phyloP scores from a whole-genome alignment of 805 yeast genomes.

The Pichia kluyveri region DNA sequence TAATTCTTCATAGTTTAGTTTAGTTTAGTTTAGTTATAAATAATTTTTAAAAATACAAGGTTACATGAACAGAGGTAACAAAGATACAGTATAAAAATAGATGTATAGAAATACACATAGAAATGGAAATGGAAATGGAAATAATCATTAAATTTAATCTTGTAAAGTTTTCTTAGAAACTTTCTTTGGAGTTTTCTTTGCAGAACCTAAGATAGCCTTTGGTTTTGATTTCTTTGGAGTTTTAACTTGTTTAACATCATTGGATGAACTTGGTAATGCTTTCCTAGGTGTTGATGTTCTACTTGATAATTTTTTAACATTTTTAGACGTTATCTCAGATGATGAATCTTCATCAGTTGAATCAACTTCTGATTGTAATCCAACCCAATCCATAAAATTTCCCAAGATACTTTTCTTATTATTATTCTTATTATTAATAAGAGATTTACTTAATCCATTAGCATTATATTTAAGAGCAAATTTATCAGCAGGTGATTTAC shows the following conservation, averaged over 20 bases:
- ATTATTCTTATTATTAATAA: conserved; percentile 7
- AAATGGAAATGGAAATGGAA: too few relatives aligned
- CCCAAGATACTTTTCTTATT: conserved; percentile 23
- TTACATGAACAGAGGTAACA: too few relatives aligned
- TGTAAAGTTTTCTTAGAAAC: not conserved
- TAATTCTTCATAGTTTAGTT: too few relatives aligned
- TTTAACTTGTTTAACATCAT: not conserved
- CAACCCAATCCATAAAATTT: conserved; percentile 30
- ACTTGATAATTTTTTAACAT: not conserved
- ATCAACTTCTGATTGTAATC: conserved; percentile 20
- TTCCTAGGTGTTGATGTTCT: not conserved
- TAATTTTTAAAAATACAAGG: too few relatives aligned
- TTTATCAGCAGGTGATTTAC: conserved; percentile 51
- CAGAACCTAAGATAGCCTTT: not conserved
- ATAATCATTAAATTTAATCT: not conserved
- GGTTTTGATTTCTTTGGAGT: not conserved
- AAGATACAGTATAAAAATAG: too few relatives aligned
- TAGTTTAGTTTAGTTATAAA: not conserved
- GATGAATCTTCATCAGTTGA: conserved; percentile 8
- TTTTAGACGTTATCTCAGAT: not conserved
- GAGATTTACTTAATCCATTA: conserved; percentile 29
- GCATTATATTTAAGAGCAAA: conserved; percentile 60
- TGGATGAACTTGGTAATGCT: not conserved
- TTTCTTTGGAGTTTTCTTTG: conserved; percentile 1
- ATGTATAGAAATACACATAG: too few relatives aligned